A percentile compares a stretch with the other conserved stretches of the same genome.
Conservation (phyloP, 768 basidiomycete genomes). For the Russula sp. region DNA sequence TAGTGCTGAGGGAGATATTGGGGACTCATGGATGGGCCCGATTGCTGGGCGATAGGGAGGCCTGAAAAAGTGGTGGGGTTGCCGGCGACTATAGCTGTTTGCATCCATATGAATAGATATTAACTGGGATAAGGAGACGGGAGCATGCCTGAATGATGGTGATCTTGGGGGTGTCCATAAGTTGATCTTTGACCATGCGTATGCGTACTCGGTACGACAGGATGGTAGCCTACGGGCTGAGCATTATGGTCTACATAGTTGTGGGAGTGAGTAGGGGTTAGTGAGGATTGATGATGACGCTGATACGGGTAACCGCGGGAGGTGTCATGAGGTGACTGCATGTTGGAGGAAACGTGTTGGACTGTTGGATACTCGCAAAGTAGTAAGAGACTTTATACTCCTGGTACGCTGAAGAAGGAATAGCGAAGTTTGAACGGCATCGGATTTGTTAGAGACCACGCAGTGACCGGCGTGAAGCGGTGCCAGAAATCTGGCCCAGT, state of each 20-base stretch:
- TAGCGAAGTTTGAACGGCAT: slow-evolving; percentile 17
- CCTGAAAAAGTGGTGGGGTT: not conserved
- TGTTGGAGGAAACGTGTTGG: slow-evolving; percentile 11
- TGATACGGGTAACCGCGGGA: slow-evolving; percentile 16
- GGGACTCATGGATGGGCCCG: slow-evolving; percentile 6
- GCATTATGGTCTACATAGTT: slow-evolving; percentile 5
- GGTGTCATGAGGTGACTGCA: slow-evolving; percentile 15
- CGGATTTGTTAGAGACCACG: slow-evolving; percentile 14
- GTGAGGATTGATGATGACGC: slow-evolving; percentile 7
- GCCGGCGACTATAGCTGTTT: not conserved
- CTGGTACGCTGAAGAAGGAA: slow-evolving; percentile 4
- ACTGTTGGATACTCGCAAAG: slow-evolving; percentile 2
- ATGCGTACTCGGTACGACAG: not conserved
- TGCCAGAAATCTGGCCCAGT: slow-evolving; percentile 13
- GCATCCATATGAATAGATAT: not conserved
- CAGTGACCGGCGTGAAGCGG: slow-evolving; percentile 14
- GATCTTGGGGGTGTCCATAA: slow-evolving; percentile 11
- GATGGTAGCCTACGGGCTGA: slow-evolving; percentile 4
- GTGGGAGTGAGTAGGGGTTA: slow-evolving; percentile 2
- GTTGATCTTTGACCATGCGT: slow-evolving; percentile 7
- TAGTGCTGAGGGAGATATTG: slow-evolving; percentile 14
- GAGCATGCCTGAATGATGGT: slow-evolving; percentile 3
- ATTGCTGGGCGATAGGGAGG: slow-evolving; percentile 16
- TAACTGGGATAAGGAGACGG: not conserved
- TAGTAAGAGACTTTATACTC: slow-evolving; percentile 14